Conservation (phyloP, 345 rosid genomes). For the Salix arbutifolia region DNA sequence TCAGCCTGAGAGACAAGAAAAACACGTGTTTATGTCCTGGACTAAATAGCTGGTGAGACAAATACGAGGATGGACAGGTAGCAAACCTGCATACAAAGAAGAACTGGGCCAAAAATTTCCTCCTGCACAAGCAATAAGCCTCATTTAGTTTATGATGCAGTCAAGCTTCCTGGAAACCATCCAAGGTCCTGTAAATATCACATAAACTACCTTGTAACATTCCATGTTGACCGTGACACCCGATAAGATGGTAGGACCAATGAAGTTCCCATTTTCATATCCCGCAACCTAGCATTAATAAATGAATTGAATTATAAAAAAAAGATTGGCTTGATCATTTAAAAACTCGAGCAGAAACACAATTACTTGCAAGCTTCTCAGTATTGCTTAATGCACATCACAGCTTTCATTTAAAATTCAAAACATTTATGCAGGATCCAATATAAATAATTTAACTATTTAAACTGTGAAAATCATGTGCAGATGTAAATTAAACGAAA, state of each 20-base stretch:
- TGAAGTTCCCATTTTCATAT: conserved; percentile 55
- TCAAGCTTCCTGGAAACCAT: conserved; percentile 2
- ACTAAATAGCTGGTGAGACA: neutral
- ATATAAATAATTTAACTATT: neutral
- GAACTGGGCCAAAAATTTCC: conserved; percentile 51
- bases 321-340: neutral
- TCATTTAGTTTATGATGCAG: neutral
- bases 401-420: neutral
- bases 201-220: conserved; percentile 49
- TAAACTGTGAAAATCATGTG: neutral
- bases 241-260: conserved; percentile 59
- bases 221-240: conserved; percentile 53
- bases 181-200: neutral
- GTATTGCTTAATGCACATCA: neutral
- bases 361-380: neutral
- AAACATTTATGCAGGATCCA: neutral
- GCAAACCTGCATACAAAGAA: conserved; percentile 55
- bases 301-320: neutral
- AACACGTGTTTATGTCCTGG: neutral
- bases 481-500: neutral
- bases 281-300: conserved; percentile 44
- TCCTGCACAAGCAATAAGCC: conserved; percentile 34
- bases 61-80: neutral
- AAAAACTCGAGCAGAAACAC: conserved; percentile 2
- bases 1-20: conserved; percentile 29